These are phyloP conservation scores for Fusarium verticillioides DNA, from an alignment of 2,329 filamentous ascomycete genomes.

Conservation along the genomic window DNA sequence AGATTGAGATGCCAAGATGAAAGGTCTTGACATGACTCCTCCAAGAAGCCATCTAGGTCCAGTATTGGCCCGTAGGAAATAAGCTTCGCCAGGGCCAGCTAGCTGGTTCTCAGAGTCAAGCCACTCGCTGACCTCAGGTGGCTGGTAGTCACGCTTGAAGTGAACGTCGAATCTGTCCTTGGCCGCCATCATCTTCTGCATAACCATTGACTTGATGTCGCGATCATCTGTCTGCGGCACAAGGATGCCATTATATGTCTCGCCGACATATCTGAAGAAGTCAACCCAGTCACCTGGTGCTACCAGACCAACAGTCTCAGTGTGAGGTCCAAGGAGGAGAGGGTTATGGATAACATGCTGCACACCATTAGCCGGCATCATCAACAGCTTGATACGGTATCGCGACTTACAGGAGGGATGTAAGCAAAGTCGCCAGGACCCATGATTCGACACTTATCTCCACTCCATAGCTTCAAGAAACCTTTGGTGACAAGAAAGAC, in stretches of 20 bases:
- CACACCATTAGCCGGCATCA: background rate
- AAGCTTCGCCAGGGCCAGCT: slow-evolving; percentile 53
- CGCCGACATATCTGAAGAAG: slow-evolving; percentile 68
- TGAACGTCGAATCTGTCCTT: slow-evolving; percentile 65
- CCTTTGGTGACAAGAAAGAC: slow-evolving; percentile 68
- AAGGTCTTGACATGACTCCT: slow-evolving; percentile 58
- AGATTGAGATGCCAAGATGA: slow-evolving; percentile 58
- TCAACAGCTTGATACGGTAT: background rate
- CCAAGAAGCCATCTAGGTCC: slow-evolving; percentile 59
- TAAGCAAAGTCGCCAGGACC: slow-evolving; percentile 67
- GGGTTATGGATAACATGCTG: slow-evolving; percentile 66
- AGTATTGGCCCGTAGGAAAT: slow-evolving; percentile 63
- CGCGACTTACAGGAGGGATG: slow-evolving; percentile 60
- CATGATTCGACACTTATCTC: slow-evolving; percentile 64
- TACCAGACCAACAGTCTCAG: slow-evolving; percentile 65
- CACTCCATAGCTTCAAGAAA: slow-evolving; percentile 66
- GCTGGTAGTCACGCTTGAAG: slow-evolving; percentile 60
- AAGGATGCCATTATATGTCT: slow-evolving; percentile 61
- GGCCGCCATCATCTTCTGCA: slow-evolving; percentile 66
- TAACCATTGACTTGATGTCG: slow-evolving; percentile 60
- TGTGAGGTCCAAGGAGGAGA: slow-evolving; percentile 63
- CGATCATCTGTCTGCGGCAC: slow-evolving; percentile 64
- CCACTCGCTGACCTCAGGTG: slow-evolving; percentile 58
- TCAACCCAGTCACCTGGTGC: slow-evolving; percentile 69
- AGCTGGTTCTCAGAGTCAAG: slow-evolving; percentile 53